A percentile compares a stretch with the other conserved stretches of the same genome.
These are phyloP conservation scores for Volvox africanus DNA, from an alignment of 139 green algal species.

Conservation along the genomic window DNA sequence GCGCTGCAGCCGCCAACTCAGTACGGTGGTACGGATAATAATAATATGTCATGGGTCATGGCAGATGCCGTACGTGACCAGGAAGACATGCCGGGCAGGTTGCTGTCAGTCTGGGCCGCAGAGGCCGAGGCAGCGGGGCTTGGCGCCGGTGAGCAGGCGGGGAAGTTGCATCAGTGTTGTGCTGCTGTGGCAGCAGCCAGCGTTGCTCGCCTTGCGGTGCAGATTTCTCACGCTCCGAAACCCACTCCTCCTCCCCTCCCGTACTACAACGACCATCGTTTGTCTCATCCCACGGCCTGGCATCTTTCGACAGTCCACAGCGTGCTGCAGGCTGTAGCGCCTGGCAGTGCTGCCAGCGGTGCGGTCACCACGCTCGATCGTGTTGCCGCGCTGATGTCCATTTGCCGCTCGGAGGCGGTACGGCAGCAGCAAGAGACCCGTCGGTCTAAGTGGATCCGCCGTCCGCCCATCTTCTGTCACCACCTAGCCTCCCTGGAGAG, in stretches of 20 bases:
- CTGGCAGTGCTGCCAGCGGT: neutral
- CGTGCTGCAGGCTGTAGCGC: neutral
- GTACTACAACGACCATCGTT: neutral
- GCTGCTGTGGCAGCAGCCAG: neutral
- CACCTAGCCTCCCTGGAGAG: conserved; percentile 1
- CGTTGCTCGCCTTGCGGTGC: neutral
- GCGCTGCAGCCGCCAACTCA: neutral
- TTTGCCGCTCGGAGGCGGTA: neutral
- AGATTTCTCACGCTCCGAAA: neutral
- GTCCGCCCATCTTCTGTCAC: neutral
- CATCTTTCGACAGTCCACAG: neutral
- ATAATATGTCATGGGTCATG: neutral
- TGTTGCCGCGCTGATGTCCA: neutral
- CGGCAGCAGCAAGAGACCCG: neutral
- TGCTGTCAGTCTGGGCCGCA: neutral
- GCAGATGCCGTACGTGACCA: neutral
- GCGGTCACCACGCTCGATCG: neutral
- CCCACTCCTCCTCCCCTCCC: no score
- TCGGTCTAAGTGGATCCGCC: neutral
- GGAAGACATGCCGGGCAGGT: neutral
- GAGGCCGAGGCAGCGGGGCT: neutral
- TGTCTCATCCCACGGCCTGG: neutral
- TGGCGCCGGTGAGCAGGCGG: conserved; percentile 13
- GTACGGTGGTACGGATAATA: neutral
- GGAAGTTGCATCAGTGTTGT: neutral